phyloP scores from a whole-genome alignment of 1,284 basidiomycete species.

The Leccinum glutinopallens region DNA sequence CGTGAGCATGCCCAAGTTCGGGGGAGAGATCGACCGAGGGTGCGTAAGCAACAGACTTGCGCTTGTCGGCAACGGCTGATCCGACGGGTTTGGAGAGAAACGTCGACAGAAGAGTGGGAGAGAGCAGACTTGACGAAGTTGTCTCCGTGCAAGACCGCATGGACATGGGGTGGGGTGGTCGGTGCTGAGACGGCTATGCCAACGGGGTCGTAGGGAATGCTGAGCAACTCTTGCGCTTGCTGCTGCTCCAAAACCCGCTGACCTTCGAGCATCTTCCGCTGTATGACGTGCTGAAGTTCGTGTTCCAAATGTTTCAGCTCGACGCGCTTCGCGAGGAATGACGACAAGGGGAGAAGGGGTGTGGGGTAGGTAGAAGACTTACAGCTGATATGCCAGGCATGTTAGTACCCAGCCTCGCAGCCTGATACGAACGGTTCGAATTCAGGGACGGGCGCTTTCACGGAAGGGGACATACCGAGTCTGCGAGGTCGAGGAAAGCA shows the following conservation, averaged over 20 bases:
- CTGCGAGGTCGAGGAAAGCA: constrained; percentile 86
- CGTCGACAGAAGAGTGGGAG: constrained; percentile 54
- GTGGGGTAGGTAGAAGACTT: constrained; percentile 37
- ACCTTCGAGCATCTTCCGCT: constrained; percentile 86
- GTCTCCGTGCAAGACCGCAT: constrained; percentile 59
- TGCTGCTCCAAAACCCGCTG: constrained; percentile 81
- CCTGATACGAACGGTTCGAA: constrained; percentile 43
- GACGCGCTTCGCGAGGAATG: constrained; percentile 58
- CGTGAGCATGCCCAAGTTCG: constrained; percentile 46
- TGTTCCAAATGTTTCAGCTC: constrained; percentile 91
- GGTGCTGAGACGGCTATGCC: constrained; percentile 76
- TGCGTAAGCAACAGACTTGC: constrained; percentile 84
- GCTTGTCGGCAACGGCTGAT: constrained; percentile 66
- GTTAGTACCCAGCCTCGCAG: constrained; percentile 81
- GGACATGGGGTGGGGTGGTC: constrained; percentile 80
- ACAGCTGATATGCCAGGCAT: constrained; percentile 80
- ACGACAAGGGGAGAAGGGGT: constrained; percentile 10
- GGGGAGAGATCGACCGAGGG: constrained; percentile 45
- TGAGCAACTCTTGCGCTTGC: constrained; percentile 21
- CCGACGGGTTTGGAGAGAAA: constrained; percentile 66
- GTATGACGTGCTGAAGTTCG: constrained; percentile 81
- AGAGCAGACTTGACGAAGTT: constrained; percentile 46
- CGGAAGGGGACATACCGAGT: constrained; percentile 64
- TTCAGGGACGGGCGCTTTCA: constrained; percentile 26
- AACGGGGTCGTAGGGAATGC: constrained; percentile 63